Evolutionary conservation across 78 protist species (phyloP), one percentile per base, ranked within the genome.

Genomic region (Emiliania huxleyi): DNA sequence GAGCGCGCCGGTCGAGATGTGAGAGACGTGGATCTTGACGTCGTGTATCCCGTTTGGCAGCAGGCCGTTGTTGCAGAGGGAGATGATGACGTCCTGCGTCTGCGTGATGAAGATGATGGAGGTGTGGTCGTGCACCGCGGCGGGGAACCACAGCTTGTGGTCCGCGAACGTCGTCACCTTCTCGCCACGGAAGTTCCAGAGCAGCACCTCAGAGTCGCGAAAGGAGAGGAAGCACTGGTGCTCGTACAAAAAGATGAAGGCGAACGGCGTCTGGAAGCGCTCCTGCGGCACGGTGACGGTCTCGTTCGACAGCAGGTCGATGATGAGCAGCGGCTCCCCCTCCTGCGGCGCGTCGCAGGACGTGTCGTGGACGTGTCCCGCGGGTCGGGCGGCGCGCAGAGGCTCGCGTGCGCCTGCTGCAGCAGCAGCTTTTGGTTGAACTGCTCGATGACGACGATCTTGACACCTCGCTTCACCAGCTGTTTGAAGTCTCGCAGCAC

Each of bases 391-490:
- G n/a, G n/a, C n/a, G n/a, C n/a, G n/a, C n/a, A n/a, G n/a, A n/a
- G n/a, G n/a, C n/a, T n/a, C n/a, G n/a, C n/a, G n/a, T n/a, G 3
- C 62, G 5, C 62, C 55, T 89, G 92, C 83, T 89, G 62, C 84
- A 89, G 2, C 26, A 89, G 79, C 56, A 89, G 92, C 56, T 69
- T 55, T 25, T 89, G 71, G 92, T 89, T 89, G 92, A 89, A 89
- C 42, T 43, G 92, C 83, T 89, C 92, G 69, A 89, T 29, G n/a
- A 89, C 11, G n/a, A n/a, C 84, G 42, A 89, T 37, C 35, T 6
- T 26, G 22, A 5, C 0, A 29, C 11, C 8, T 11, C 92, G 79
- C 56, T 43, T 15, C 33, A 89, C 29, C 42, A 55, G 62, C n/a
- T 89, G 91, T 18, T 22, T 89, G 91, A 89, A 23, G 21, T 1